phyloP scores from a whole-genome alignment of 495 filamentous ascomycete species.

The Penicillium alfredii region DNA sequence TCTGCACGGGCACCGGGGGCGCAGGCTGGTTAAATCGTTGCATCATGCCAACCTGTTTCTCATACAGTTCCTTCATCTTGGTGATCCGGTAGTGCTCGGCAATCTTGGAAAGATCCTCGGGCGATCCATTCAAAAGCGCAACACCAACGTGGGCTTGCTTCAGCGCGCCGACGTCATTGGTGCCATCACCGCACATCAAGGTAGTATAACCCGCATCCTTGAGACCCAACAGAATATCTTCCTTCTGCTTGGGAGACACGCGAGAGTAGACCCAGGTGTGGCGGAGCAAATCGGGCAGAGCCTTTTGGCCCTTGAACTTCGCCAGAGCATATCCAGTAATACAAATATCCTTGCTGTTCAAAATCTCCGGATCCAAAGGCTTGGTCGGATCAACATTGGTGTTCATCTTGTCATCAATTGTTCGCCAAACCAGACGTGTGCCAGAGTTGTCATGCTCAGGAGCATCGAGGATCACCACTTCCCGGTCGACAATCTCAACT shows the following conservation, averaged over 20 bases:
- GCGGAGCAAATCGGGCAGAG: conserved; percentile 67
- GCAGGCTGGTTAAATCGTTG: conserved; percentile 84
- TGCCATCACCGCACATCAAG: conserved; percentile 97
- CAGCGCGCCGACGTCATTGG: conserved; percentile 94
- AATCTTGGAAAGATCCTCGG: conserved; percentile 84
- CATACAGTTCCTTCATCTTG: conserved; percentile 98
- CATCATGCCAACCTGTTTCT: conserved; percentile 91
- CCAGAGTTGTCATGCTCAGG: conserved; percentile 85
- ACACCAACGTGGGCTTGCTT: conserved; percentile 99
- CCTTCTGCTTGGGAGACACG: conserved; percentile 97
- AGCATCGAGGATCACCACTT: conserved; percentile 89
- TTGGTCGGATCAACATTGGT: conserved; percentile 83
- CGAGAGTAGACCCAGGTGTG: conserved; percentile 98
- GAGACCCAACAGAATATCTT: conserved; percentile 92
- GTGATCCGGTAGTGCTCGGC: conserved; percentile 86
- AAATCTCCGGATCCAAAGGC: conserved; percentile 72
- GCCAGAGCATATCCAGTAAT: conserved; percentile 90
- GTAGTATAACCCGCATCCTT: conserved; percentile 97
- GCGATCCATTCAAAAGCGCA: conserved; percentile 90
- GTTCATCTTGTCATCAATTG: conserved; percentile 81
- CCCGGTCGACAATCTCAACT: conserved; percentile 96
- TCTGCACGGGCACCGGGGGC: conserved; percentile 81
- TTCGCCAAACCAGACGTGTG: conserved; percentile 84
- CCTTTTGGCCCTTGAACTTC: conserved; percentile 76
- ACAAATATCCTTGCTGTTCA: conserved; percentile 87